phyloP scores from a whole-genome alignment of 208 protist species.

The Trypanosoma congolense region DNA sequence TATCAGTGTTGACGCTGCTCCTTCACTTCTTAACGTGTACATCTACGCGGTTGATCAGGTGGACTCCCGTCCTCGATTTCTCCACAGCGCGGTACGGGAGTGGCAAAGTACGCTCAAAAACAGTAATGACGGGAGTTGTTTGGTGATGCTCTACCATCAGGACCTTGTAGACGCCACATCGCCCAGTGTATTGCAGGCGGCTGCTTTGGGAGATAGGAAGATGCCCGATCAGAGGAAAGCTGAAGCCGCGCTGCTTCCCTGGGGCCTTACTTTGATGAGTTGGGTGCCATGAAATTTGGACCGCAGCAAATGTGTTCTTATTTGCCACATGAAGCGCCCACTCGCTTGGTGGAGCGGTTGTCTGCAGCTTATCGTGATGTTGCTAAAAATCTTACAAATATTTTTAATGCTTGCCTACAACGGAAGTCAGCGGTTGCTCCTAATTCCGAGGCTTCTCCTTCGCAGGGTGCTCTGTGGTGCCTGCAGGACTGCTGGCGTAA shows the following conservation, averaged over 20 bases:
- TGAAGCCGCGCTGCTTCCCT: conserved; percentile 34
- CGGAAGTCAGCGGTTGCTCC: conserved; percentile 8
- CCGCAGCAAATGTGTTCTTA: conserved; percentile 70
- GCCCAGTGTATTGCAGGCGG: conserved; percentile 11
- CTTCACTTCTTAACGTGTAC: conserved; percentile 54
- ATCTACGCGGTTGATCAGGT: conserved; percentile 55
- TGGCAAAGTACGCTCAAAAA: conserved; percentile 55
- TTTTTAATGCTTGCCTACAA: conserved; percentile 28
- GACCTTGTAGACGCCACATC: conserved; percentile 38
- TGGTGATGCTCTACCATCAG: conserved; percentile 54
- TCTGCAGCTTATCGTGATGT: conserved; percentile 34
- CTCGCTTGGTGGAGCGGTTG: conserved; percentile 62
- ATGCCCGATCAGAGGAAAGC: conserved; percentile 30
- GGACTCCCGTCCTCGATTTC: conserved; percentile 37
- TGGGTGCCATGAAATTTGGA: conserved; percentile 42
- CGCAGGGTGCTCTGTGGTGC: conserved; percentile 27
- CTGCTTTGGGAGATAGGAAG: neutral
- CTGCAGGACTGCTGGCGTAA: conserved; percentile 59
- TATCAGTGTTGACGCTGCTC: conserved; percentile 29
- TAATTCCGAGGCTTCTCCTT: neutral
- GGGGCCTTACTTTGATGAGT: conserved; percentile 66
- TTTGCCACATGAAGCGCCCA: conserved; percentile 52
- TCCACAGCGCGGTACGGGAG: conserved; percentile 43
- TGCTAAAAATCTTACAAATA: conserved; percentile 17
- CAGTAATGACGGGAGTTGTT: conserved; percentile 34